Evolutionary conservation across 495 filamentous ascomycete species (phyloP).

Genomic region (Penicillium parvum): DNA sequence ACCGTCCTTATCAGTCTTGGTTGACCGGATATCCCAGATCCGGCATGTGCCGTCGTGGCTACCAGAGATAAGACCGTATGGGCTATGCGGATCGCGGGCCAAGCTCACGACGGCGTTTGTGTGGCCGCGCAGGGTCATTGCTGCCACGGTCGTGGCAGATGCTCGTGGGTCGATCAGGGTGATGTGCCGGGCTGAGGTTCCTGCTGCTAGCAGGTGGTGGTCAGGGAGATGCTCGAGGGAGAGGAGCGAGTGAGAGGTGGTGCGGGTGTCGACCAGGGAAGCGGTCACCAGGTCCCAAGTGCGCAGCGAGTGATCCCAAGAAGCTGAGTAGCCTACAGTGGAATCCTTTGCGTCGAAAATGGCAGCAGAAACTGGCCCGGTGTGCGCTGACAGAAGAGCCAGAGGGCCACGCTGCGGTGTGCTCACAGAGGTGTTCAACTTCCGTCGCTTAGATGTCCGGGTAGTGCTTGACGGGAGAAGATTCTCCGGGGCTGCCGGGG

Average conservation of each 20-base stretch:
- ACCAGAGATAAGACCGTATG: constrained; percentile 75
- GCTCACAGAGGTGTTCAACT: constrained; percentile 58
- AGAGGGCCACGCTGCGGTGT: constrained; percentile 77
- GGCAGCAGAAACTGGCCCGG: constrained; percentile 63
- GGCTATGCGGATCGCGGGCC: constrained; percentile 64
- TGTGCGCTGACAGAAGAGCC: constrained; percentile 65
- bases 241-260: constrained; percentile 75
- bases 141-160: constrained; percentile 63
- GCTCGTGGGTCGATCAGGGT: constrained; percentile 84
- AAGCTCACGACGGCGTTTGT: constrained; percentile 74
- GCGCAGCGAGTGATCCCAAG: constrained; percentile 81
- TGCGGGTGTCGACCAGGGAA: constrained; percentile 67
- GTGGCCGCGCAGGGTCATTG: constrained; percentile 87
- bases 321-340: constrained; percentile 84
- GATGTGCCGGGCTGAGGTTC: constrained; percentile 81
- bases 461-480: constrained; percentile 58
- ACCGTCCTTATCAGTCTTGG: constrained; percentile 60
- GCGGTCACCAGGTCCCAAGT: constrained; percentile 88
- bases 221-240: constrained; percentile 65
- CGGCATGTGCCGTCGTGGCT: constrained; percentile 86
- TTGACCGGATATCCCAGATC: constrained; percentile 85
- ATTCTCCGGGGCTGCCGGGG: constrained; percentile 61
- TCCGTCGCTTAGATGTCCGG: constrained; percentile 70
- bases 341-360: constrained; percentile 80
- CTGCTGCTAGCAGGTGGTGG: constrained; percentile 72